Conservation (phyloP, 2,329 filamentous ascomycete species). For the Aspergillus sp. region DNA sequence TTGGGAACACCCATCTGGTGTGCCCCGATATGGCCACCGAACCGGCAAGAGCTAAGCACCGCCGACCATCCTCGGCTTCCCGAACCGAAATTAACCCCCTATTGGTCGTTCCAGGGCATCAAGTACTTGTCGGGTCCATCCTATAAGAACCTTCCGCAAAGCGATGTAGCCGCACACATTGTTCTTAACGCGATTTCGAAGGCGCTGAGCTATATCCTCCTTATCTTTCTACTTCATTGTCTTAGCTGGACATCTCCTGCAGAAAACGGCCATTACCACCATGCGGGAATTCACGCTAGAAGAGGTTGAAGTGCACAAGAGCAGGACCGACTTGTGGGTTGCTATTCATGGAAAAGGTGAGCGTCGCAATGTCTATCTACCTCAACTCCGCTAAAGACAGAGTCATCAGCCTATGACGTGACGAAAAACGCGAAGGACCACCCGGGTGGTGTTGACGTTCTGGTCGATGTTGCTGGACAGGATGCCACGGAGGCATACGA, state of each 20-base stretch:
- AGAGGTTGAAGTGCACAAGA: slow-evolving; percentile 51
- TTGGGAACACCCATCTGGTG: too few species aligned
- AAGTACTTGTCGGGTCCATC: too few species aligned
- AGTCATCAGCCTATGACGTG: slow-evolving; percentile 55
- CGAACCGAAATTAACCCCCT: too few species aligned
- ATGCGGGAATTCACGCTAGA: slow-evolving; percentile 24
- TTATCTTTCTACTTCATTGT: not conserved
- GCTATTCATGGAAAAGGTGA: slow-evolving; percentile 56
- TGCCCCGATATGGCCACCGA: too few species aligned
- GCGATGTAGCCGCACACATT: too few species aligned
- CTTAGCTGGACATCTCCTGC: not conserved
- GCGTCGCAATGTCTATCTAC: not conserved
- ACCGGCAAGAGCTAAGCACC: too few species aligned
- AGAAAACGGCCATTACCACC: not conserved
- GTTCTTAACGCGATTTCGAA: not conserved
- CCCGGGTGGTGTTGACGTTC: slow-evolving; percentile 46
- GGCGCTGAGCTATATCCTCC: too few species aligned
- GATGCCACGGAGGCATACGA: slow-evolving; percentile 46
- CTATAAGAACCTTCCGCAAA: too few species aligned
- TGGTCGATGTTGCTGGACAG: slow-evolving; percentile 41
- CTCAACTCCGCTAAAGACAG: not conserved
- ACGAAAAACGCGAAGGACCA: slow-evolving; percentile 60
- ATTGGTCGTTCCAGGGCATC: too few species aligned
- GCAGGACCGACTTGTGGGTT: slow-evolving; percentile 52
- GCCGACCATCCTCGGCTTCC: too few species aligned